These are phyloP conservation scores for Cnidoscolus chayamansa DNA, from an alignment of 441 rosid genomes.

Conservation along the genomic window DNA sequence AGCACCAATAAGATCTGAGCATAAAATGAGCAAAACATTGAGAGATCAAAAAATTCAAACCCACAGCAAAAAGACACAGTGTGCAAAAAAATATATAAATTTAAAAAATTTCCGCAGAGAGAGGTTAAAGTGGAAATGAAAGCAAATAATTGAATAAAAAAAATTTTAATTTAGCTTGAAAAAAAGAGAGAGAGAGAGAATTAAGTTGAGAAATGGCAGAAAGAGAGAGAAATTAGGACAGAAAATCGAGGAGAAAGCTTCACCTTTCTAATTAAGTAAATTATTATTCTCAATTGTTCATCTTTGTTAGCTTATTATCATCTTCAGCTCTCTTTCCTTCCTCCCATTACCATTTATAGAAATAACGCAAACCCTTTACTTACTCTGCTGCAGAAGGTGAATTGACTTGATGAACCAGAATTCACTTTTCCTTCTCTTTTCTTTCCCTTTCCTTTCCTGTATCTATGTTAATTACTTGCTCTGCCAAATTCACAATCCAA, in stretches of 20 bases:
- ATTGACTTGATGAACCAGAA: slow-evolving; percentile 20
- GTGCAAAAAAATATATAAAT: not conserved
- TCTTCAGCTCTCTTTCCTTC: no score
- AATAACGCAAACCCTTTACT: slow-evolving; percentile 3
- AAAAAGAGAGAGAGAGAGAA: not conserved
- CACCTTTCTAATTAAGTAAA: slow-evolving; percentile 13
- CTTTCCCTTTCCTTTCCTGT: not conserved
- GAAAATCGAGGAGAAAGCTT: slow-evolving; percentile 35
- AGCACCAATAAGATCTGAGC: slow-evolving; percentile 40
- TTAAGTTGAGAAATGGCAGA: slow-evolving; percentile 35
- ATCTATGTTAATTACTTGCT: not conserved
- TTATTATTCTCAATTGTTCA: not conserved
- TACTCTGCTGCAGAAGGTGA: slow-evolving; percentile 8
- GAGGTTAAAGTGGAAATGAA: not conserved
- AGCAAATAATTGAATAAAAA: not conserved
- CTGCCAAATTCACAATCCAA: no score
- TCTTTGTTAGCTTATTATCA: not conserved
- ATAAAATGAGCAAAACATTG: slow-evolving; percentile 45
- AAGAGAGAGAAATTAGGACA: slow-evolving; percentile 42
- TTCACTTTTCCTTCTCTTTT: not conserved
- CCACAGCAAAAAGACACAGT: slow-evolving; percentile 7
- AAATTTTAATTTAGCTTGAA: no score
- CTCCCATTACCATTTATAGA: slow-evolving; percentile 7
- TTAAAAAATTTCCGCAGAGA: not conserved
- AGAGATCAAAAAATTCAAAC: slow-evolving; percentile 26